Base-by-base conservation (phyloP, 2,329 filamentous ascomycete species). In the Aotearoamyces nothofagi region DNA sequence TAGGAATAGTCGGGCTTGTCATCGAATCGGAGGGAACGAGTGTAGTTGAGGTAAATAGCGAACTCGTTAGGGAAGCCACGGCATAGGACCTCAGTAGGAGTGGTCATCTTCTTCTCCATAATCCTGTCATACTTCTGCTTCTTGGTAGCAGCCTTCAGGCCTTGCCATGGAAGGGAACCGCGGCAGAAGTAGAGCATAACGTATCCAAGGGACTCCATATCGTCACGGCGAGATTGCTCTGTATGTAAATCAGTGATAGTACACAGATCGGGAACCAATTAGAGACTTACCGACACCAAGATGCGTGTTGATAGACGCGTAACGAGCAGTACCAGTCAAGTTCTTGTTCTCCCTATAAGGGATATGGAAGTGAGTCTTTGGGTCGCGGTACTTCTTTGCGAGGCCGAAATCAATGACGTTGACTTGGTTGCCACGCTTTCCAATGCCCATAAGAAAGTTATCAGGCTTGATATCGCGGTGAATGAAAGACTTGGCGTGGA, bases 91-190 rank as follows among this genome's bases (percentile, higher is more conserved):
- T 98, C 87, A 45, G 87, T 96, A 6, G 90, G 86, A 3, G 90
- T 98, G 9, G 90, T 98, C 90, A 96, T 96, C 82, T 98, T 98
- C 78, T 98, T 98, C 70, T 98, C 90, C 87, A 96, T 96, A 63
- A 98, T 98, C 41, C 87, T 76, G 61, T 98, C 90, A 54, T 98
- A 96, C 67, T 98, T 98, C 66, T 96, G 87, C 77, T 94, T 94
- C 76, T 94, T 94, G 43, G 86, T 94, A 45, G 87, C 87, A 63
- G 87, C 87, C 73, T 94, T 94, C 31, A 94, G 69, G 33, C 90
- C 90, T 65, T 98, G 90, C 90, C 90, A 98, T 37, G 90, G 90
- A 33, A 98, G 83, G 40, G 86, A 94, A 39, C 90, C 90, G 58
- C 90, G 87, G 69, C 87, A 96, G 66, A 98, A 98, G 70, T 98